These are phyloP conservation scores for Rhodotorula taiwanensis DNA, from an alignment of 768 basidiomycete species.

Conservation along the genomic window DNA sequence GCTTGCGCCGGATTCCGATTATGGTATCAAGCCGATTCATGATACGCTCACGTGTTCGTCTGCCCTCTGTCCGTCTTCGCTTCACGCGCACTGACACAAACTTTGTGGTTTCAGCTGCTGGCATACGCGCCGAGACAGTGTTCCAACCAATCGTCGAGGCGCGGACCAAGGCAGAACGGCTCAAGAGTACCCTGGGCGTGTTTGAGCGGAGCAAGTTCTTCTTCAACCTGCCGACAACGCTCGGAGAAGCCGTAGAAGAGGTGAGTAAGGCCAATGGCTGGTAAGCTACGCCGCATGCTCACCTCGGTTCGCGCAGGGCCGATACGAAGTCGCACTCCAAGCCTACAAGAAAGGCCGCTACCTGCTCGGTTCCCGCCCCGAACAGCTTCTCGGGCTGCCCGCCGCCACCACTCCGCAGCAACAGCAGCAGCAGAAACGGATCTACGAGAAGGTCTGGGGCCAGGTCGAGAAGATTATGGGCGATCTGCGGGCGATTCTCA, in stretches of 20 bases:
- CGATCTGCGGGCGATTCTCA: conserved; percentile 73
- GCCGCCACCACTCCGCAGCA: conserved; percentile 52
- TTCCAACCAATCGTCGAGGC: conserved; percentile 95
- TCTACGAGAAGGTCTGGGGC: conserved; percentile 82
- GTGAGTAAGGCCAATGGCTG: conserved; percentile 50
- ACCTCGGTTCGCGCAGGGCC: conserved; percentile 58
- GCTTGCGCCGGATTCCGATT: conserved; percentile 66
- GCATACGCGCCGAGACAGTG: conserved; percentile 86
- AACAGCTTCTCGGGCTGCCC: conserved; percentile 61
- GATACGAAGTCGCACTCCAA: conserved; percentile 84
- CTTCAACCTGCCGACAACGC: conserved; percentile 89
- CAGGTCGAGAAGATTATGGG: conserved; percentile 90
- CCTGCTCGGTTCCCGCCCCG: conserved; percentile 79
- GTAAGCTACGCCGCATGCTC: neutral
- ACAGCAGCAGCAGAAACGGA: conserved; percentile 76
- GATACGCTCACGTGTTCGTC: conserved; percentile 75
- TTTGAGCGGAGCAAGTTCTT: conserved; percentile 97
- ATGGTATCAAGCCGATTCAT: conserved; percentile 70
- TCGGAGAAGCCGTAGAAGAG: conserved; percentile 80
- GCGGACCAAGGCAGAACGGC: conserved; percentile 82
- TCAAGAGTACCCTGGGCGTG: conserved; percentile 84
- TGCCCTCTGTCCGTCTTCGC: neutral
- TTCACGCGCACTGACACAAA: neutral
- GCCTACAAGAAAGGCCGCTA: conserved; percentile 97
- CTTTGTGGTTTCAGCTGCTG: conserved; percentile 57